Base-by-base conservation (phyloP, 78 protist species). In the Tieghemostelium lacteum region DNA sequence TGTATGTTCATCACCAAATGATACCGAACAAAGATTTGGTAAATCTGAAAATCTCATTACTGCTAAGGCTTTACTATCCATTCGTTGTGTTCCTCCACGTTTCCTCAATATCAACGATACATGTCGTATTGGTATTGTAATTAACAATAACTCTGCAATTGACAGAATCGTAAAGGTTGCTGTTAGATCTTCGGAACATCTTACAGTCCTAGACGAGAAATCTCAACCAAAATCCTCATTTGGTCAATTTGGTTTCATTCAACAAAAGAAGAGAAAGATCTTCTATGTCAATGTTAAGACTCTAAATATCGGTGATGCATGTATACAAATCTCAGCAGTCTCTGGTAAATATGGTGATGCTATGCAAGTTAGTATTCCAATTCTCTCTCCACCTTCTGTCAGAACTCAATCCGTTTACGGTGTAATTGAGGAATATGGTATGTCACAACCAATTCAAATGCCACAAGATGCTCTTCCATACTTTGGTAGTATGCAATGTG, bases 291-390 rank as follows among this genome's bases (percentile, higher is more conserved):
- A 29, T 29, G 55, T 83, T n/a, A 66, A 60, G 33, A 12, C 78
- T n/a, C 31, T 69, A 7, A 83, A 83, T 58, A 55, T 62, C 28
- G 91, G 91, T 45, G 24, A 29, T 12, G 19, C 77, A 40, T 60
- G 70, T 3, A 83, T 83, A n/a, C 91, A 83, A 36, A 50, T 83
- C 17, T 28, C 52, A 42, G 66, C 78, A 69, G 80, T 83, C 0
- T 64, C 75, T 45, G 91, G 91, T 31, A 66, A 83, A 31, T 83
- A 83, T 83, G 91, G 91, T 58, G 91, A 83, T 33, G 91, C 91
- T 24, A 69, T 83, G 78, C 77, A 83, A 69, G 63, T 83, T 12
- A 29, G 39, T 17, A 83, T 83, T 14, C 91, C 91, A 40, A 58
- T 83, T 0, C 31, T 54, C 17, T 52, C 42, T 40, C 91, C 91